Conservation (phyloP, 225 moss, liverwort and hornwort species). For the Physcomitrellopsis africana region DNA sequence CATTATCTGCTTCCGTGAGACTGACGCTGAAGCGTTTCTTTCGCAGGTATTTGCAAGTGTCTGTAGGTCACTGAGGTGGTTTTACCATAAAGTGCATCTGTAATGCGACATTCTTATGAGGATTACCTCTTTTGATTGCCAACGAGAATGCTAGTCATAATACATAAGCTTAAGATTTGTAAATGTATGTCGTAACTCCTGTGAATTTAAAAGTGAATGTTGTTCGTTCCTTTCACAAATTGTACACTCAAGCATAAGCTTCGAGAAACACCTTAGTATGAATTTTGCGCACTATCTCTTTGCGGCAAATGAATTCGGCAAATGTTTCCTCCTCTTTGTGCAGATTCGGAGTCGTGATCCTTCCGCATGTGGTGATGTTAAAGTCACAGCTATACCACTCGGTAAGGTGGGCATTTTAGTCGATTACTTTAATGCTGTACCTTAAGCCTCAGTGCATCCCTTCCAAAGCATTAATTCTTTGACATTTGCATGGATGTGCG, state of each 20-base stretch:
- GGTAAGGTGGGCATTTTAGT: too few relatives aligned
- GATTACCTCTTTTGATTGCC: neutral
- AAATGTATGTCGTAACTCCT: neutral
- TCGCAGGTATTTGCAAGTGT: constrained; percentile 65
- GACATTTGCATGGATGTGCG: neutral
- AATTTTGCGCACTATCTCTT: too few relatives aligned
- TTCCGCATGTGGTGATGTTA: too few relatives aligned
- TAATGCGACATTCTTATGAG: neutral
- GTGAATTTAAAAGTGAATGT: neutral
- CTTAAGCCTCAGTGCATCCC: too few relatives aligned
- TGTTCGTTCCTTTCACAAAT: too few relatives aligned
- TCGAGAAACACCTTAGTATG: too few relatives aligned
- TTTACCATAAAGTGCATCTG: neutral
- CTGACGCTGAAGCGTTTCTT: constrained; percentile 89
- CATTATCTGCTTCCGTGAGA: constrained; percentile 90
- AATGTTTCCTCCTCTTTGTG: too few relatives aligned
- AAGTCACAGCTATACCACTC: too few relatives aligned
- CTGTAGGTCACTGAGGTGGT: neutral
- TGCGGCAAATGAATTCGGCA: too few relatives aligned
- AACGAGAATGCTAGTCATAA: neutral
- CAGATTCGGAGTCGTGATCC: too few relatives aligned
- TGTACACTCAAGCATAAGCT: too few relatives aligned
- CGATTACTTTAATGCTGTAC: too few relatives aligned
- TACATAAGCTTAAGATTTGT: neutral
- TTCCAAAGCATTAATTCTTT: neutral